Evolutionary conservation across 129 eudicot genomes (phyloP).

Genomic region (Tagetes patula): DNA sequence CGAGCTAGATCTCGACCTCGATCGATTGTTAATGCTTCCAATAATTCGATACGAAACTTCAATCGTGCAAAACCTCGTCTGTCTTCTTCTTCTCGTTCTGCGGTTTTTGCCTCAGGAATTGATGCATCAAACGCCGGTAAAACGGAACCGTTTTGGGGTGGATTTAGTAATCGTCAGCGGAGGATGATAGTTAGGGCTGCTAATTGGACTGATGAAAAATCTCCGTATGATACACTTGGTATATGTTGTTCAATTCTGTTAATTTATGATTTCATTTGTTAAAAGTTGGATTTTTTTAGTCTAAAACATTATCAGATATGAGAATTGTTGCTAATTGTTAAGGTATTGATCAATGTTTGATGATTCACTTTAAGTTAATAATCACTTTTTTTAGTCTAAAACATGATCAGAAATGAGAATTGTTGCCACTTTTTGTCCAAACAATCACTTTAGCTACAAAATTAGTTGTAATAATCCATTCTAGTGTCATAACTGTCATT

Average conservation of each 20-base stretch:
- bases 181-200: constrained; percentile 61
- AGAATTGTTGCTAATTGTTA: neutral
- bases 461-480: neutral
- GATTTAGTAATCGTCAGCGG: constrained; percentile 52
- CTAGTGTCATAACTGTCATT: neutral
- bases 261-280: neutral
- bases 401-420: neutral
- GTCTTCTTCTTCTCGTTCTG: constrained; percentile 34
- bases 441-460: neutral
- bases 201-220: constrained; percentile 73
- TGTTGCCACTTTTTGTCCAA: neutral
- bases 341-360: neutral
- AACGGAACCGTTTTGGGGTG: constrained; percentile 31
- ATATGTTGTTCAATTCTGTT: neutral
- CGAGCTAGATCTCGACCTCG: constrained; percentile 36
- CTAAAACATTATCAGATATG: neutral
- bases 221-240: constrained; percentile 95
- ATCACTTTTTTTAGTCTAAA: neutral
- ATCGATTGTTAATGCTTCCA: constrained; percentile 36
- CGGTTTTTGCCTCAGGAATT: constrained; percentile 38
- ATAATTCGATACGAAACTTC: constrained; percentile 40
- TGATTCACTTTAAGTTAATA: neutral
- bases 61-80: constrained; percentile 24
- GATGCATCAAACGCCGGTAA: constrained; percentile 33
- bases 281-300: neutral